Conservation (phyloP, 495 filamentous ascomycete species). For the Niebla homalea region DNA sequence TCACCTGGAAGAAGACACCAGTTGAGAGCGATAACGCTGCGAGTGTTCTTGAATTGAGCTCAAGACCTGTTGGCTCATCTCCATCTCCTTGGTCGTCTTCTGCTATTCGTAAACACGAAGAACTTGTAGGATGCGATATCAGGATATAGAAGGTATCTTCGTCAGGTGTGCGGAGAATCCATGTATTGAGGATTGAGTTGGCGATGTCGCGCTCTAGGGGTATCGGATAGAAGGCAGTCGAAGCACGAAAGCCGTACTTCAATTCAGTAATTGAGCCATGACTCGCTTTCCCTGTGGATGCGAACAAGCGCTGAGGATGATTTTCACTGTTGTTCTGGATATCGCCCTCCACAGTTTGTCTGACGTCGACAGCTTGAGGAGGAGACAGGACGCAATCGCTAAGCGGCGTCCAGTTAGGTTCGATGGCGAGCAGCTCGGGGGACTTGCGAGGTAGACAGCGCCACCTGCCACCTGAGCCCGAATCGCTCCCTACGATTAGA, state of each 20-base stretch:
- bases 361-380: neutral
- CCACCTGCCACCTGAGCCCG: conserved; percentile 68
- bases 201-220: conserved; percentile 35
- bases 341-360: neutral
- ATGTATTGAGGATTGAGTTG: neutral
- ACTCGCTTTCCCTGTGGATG: conserved; percentile 42
- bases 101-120: neutral
- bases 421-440: conserved; percentile 39
- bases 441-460: conserved; percentile 39
- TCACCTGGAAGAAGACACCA: conserved; percentile 42
- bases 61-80: conserved; percentile 25
- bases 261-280: conserved; percentile 56
- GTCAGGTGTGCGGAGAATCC: neutral
- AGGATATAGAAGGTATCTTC: conserved; percentile 11
- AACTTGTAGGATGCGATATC: conserved; percentile 1
- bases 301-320: conserved; percentile 37
- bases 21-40: conserved; percentile 31
- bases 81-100: neutral
- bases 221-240: conserved; percentile 22
- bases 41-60: conserved; percentile 41
- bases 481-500: conserved; percentile 66
- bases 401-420: conserved; percentile 75
- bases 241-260: conserved; percentile 57
- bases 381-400: conserved; percentile 35
- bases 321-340: neutral